Evolutionary conservation across 2,329 filamentous ascomycete genomes (phyloP), one percentile per base, ranked within the genome.

Genomic region (Basipetospora chlamydospora): DNA sequence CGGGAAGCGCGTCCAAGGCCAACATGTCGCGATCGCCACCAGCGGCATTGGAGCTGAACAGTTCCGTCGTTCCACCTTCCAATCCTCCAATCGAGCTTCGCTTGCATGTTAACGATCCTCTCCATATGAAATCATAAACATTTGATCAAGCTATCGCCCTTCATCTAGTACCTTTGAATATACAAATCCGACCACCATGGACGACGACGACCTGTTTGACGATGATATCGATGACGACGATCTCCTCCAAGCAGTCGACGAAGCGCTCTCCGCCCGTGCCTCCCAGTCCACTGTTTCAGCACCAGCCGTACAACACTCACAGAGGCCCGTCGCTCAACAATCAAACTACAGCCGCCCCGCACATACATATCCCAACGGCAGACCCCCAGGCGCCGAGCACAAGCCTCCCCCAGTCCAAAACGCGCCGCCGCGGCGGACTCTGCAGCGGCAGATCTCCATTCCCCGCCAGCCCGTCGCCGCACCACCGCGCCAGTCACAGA

Each of bases 201-300:
- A 36, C 34, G 72, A 80, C 44, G 73, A 77, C 31, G n/a, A n/a
- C n/a, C n/a, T n/a, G n/a, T 80, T 73, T 48, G 73, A 73, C 40
- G 73, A 74, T 42, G 67, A 70, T 43, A 66, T 80, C 36, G 66
- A 70, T 36, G 77, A 82, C 42, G 77, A 78, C 47, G 77, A 79
- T 44, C 58, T 82, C 40, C 61, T 80, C 30, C 58, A 67, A 25
- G 76, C 67, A 6, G 62, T 75, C 16, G 73, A 69, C 26, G 67
- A 76, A 43, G 55, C 55, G 4, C 55, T 36, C 25, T 18, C 22
- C 16, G 11, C 17, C 9, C 30, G 30, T 12, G 16, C 18, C 30
- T 33, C 30, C 12, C 18, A 21, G 12, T 18, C 26, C 7, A 15
- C 34, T 15, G 26, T 20, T 3, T 23, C 34, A 18, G 20, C 54